A percentile compares a stretch with the other conserved stretches of the same genome.
Conservation (phyloP, 345 rosid species). For the Syzygium aromaticum region DNA sequence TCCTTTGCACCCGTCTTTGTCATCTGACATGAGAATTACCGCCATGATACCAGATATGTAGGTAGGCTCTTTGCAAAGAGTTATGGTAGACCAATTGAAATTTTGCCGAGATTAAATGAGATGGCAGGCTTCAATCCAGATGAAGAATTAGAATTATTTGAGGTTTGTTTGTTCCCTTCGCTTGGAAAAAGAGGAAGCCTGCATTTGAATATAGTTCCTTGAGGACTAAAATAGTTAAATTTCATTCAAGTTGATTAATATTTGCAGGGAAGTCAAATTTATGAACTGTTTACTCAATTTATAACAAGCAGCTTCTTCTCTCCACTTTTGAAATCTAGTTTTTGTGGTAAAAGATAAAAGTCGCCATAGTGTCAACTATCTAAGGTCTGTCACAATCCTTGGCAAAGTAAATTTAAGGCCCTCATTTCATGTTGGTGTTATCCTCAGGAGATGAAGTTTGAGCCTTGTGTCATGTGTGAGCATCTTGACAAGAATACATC, state of each 20-base stretch:
- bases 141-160: slow-evolving; percentile 24
- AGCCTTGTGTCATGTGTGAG: slow-evolving; percentile 59
- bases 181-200: neutral
- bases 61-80: slow-evolving; percentile 37
- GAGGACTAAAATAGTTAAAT: too few relatives aligned
- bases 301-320: too few relatives aligned
- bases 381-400: slow-evolving; percentile 11
- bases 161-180: slow-evolving; percentile 35
- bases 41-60: slow-evolving; percentile 24
- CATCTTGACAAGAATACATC: slow-evolving; percentile 38
- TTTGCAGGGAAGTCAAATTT: too few relatives aligned
- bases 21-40: slow-evolving; percentile 7
- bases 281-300: too few relatives aligned
- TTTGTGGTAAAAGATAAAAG: too few relatives aligned
- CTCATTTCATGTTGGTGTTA: neutral
- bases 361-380: too few relatives aligned
- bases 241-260: too few relatives aligned
- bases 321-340: too few relatives aligned
- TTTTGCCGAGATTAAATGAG: slow-evolving; percentile 27
- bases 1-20: neutral
- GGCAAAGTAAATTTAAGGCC: neutral
- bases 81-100: slow-evolving; percentile 25
- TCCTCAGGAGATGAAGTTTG: slow-evolving; percentile 31
- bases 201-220: neutral
- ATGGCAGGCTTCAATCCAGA: slow-evolving; percentile 27